A percentile compares a stretch with the other conserved stretches of the same genome.
Evolutionary conservation across 306 rosid species (phyloP).

Genomic region (Senna siamea): DNA sequence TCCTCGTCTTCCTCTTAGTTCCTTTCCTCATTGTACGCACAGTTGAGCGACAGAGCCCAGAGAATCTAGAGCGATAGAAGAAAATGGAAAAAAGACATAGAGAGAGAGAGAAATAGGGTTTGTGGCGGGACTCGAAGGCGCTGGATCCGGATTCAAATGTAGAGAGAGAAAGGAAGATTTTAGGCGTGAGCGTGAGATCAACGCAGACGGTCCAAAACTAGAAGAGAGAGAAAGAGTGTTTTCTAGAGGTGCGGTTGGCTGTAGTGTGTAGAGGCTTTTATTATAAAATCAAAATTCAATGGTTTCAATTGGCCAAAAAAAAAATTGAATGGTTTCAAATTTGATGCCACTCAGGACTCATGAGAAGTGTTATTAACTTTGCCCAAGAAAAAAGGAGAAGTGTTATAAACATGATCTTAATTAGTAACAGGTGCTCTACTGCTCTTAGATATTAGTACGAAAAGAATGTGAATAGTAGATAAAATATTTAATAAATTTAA

Average conservation of each 20-base stretch:
- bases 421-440: too few species aligned
- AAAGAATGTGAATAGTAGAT: too few species aligned
- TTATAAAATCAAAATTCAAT: too few species aligned
- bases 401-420: too few species aligned
- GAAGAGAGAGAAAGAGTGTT: background rate
- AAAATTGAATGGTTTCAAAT: background rate
- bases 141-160: constrained; percentile 39
- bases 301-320: background rate
- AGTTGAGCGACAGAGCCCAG: background rate
- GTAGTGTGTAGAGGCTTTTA: background rate
- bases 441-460: too few species aligned
- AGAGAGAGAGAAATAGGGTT: constrained; percentile 24
- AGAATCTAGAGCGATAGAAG: constrained; percentile 11
- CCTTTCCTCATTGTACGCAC: constrained; percentile 44
- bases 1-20: constrained; percentile 49
- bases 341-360: background rate
- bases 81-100: background rate
- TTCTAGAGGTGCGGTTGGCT: constrained; percentile 13
- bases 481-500: too few species aligned
- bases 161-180: constrained; percentile 4
- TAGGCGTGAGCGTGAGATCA: constrained; percentile 38
- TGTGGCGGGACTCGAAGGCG: constrained; percentile 41
- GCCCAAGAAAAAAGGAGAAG: too few species aligned
- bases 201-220: constrained; percentile 29
- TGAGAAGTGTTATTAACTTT: too few species aligned